A percentile compares a stretch with the other conserved stretches of the same genome.
phyloP scores from a whole-genome alignment of 2,329 filamentous ascomycete species.

The Pochonia chlamydosporia region DNA sequence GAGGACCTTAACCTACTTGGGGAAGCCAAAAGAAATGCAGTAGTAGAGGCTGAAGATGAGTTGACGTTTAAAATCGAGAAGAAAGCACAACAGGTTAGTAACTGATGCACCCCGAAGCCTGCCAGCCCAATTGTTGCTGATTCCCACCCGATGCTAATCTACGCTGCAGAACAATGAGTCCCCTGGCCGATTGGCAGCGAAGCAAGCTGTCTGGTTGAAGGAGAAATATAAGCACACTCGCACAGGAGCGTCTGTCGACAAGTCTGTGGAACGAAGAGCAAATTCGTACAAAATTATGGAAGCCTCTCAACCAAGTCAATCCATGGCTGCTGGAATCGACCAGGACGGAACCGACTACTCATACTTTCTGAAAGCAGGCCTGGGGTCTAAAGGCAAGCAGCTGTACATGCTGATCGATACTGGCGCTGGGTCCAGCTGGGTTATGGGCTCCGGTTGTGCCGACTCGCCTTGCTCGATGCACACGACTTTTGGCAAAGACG shows the following conservation, averaged over 20 bases:
- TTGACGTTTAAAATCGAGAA: conserved; percentile 38
- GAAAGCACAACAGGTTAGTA: conserved; percentile 18
- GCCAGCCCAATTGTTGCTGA: conserved; percentile 18
- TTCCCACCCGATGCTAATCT: not conserved
- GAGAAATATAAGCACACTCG: conserved; percentile 10
- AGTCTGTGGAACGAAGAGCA: conserved; percentile 24
- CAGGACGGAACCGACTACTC: conserved; percentile 63
- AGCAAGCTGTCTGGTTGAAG: conserved; percentile 13
- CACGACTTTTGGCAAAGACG: conserved; percentile 58
- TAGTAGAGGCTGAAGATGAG: conserved; percentile 11
- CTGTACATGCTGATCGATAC: conserved; percentile 62
- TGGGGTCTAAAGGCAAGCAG: conserved; percentile 49
- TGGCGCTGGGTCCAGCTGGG: conserved; percentile 71
- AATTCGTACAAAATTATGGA: conserved; percentile 43
- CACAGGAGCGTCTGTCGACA: not conserved
- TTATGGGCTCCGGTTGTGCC: conserved; percentile 67
- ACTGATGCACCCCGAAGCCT: not conserved
- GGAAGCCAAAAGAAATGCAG: conserved; percentile 19
- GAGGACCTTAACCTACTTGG: conserved; percentile 13
- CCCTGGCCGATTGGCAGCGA: conserved; percentile 4
- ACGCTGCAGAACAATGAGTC: not conserved
- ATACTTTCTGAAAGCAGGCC: conserved; percentile 53
- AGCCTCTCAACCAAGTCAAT: conserved; percentile 37
- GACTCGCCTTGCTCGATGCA: conserved; percentile 63
- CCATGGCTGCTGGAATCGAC: conserved; percentile 48